Evolutionary conservation across 441 rosid genomes (phyloP).

Genomic region (Brassica hybrid): DNA sequence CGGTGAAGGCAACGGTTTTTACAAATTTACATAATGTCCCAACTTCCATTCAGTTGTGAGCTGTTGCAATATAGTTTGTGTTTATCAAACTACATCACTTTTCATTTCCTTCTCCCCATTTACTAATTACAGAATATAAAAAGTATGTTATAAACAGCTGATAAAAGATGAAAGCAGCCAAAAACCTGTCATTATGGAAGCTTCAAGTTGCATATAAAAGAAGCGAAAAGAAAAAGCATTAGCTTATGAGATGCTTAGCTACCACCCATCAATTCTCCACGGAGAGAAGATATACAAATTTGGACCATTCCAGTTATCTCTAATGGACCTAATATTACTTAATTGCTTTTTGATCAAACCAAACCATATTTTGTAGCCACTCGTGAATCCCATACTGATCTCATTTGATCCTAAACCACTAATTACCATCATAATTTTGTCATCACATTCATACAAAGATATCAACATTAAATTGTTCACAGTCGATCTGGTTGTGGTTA

Average conservation of each 20-base stretch:
- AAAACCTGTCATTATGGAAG: slow-evolving; percentile 20
- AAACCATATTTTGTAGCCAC: slow-evolving; percentile 28
- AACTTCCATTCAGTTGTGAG: slow-evolving; percentile 12
- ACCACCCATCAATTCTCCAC: slow-evolving; percentile 23
- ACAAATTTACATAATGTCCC: slow-evolving; percentile 5
- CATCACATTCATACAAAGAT: no score
- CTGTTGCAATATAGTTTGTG: slow-evolving; percentile 21
- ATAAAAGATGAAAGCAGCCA: slow-evolving; percentile 20
- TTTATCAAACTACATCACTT: slow-evolving; percentile 24
- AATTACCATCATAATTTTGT: no score
- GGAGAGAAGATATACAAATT: slow-evolving; percentile 31
- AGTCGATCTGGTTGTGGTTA: no score
- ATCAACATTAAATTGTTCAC: no score
- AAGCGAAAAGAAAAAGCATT: slow-evolving; percentile 27
- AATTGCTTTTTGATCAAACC: slow-evolving; percentile 37
- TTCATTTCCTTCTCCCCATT: slow-evolving; percentile 22
- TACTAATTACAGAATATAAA: not conserved
- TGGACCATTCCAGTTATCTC: slow-evolving; percentile 41
- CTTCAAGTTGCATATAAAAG: slow-evolving; percentile 33
- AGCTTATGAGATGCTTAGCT: slow-evolving; percentile 20
- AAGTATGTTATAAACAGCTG: not conserved
- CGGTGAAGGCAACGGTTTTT: not conserved
- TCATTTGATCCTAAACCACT: not conserved
- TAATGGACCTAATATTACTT: slow-evolving; percentile 42
- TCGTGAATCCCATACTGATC: not conserved